Percentiles rank a stretch among this genome's conserved stretches.
Evolutionary conservation across 1,139 yeast species (phyloP).

Genomic region (Taphrina betulina): DNA sequence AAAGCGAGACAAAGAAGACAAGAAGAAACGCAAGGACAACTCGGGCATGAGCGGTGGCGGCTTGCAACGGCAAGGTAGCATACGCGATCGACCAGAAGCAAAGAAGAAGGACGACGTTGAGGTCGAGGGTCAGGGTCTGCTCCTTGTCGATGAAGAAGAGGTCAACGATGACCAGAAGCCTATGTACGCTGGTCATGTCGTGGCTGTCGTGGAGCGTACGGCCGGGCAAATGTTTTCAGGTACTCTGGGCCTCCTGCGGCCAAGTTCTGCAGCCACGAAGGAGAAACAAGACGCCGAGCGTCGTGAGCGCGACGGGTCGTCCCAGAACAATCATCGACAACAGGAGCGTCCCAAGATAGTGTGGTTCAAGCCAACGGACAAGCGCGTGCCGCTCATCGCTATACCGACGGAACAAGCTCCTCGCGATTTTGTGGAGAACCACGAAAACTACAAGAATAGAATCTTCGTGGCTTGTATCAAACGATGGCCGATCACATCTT

Average conservation of each 20-base stretch:
- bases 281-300: conserved; percentile 63
- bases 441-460: conserved; percentile 75
- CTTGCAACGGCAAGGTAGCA: conserved; percentile 80
- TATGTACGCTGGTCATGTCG: conserved; percentile 95
- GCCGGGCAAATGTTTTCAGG: conserved; percentile 93
- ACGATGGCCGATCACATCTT: conserved; percentile 98
- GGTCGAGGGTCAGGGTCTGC: conserved; percentile 92
- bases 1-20: conserved; percentile 94
- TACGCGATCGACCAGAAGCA: conserved; percentile 96
- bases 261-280: conserved; percentile 91
- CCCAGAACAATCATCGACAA: conserved; percentile 38
- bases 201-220: conserved; percentile 94
- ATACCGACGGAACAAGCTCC: conserved; percentile 99
- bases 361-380: conserved; percentile 98
- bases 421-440: conserved; percentile 87
- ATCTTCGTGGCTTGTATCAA: conserved; percentile 92
- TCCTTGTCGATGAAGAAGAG: conserved; percentile 92
- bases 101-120: conserved; percentile 97
- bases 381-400: conserved; percentile 94
- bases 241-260: conserved; percentile 86
- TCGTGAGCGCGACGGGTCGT: conserved; percentile 49
- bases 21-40: conserved; percentile 82
- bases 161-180: conserved; percentile 91
- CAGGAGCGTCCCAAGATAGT: conserved; percentile 81
- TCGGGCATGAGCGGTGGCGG: conserved; percentile 48